Conservation (phyloP, 2,329 filamentous ascomycete species). For the Cladosporium sp. region DNA sequence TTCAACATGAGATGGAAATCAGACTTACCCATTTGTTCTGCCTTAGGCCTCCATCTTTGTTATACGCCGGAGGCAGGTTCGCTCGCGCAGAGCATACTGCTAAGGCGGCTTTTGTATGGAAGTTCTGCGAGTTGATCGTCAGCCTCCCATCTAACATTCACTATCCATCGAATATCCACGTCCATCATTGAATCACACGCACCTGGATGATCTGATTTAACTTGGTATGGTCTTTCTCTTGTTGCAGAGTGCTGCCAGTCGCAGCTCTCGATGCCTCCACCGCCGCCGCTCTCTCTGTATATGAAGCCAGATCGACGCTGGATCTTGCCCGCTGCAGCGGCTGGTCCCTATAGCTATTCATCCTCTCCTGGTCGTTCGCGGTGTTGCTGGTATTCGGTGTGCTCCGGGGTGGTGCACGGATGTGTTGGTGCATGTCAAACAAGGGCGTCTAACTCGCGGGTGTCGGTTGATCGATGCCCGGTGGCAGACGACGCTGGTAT, state of each 20-base stretch:
- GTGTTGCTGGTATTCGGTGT: constrained; percentile 73
- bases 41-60: constrained; percentile 62
- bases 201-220: constrained; percentile 94
- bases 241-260: constrained; percentile 33
- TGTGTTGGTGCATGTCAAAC: constrained; percentile 81
- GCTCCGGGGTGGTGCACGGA: constrained; percentile 71
- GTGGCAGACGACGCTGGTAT: neutral
- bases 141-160: neutral
- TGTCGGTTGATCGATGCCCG: neutral
- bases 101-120: constrained; percentile 83
- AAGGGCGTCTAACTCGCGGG: neutral
- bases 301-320: constrained; percentile 53
- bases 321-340: constrained; percentile 54
- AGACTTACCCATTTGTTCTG: constrained; percentile 82
- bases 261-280: constrained; percentile 50
- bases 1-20: neutral
- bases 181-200: constrained; percentile 32
- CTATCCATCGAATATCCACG: neutral
- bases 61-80: constrained; percentile 62
- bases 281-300: constrained; percentile 53
- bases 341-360: constrained; percentile 72
- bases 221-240: constrained; percentile 72
- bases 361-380: constrained; percentile 69
- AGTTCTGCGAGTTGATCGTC: constrained; percentile 64
- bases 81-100: constrained; percentile 81